Evolutionary conservation across 176 grass and related monocot genomes (phyloP), one percentile per base, ranked within the genome.

Genomic region (Oryza punctata): DNA sequence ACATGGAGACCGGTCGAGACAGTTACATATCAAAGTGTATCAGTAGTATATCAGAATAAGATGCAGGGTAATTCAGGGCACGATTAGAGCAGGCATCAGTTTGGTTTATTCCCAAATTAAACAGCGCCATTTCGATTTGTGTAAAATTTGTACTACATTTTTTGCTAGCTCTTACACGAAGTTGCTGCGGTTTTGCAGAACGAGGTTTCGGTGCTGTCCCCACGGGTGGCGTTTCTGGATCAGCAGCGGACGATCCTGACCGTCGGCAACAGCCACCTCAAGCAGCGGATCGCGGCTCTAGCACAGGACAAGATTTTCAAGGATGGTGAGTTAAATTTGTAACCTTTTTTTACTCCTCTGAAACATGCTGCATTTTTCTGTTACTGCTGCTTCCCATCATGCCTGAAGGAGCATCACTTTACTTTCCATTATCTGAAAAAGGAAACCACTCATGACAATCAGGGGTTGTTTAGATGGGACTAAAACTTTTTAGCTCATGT

Each of bases 241-340:
- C 97, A 94, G 81, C 97, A 99, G 81, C 83, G 97, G 24, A 92
- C 97, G 23, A 80, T 99, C 24, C 93, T 99, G 47, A 94, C 88
- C 24, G 91, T 99, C 64, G 97, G 97, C 72, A 99, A 99, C 29
- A 96, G 93, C 89, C 97, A 96, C 94, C 93, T 99, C 78, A 99
- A 94, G 84, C 97, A 99, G 82, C 86, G 97, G 44, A 99, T 99
- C 38, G 97, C 97, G 16, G 97, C 93, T 24, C 93, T 99, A 0
- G 97, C 91, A 1, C 97, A 99, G 82, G 97, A 99, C 79, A 99
- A 94, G 65, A 89, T 99, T 28, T 99, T 96, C 72, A 99, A 99
- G 70, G 97, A 99, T 43, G 97, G 96, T 99, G 43, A 88, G 79
- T 76, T 6, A 57, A 7, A 57, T 57, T 21, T 21, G 50, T 21